A percentile compares a stretch with the other conserved stretches of the same genome.
Evolutionary conservation across 2,329 filamentous ascomycete genomes (phyloP).

Genomic region (Chrysosphaeria jannelii): DNA sequence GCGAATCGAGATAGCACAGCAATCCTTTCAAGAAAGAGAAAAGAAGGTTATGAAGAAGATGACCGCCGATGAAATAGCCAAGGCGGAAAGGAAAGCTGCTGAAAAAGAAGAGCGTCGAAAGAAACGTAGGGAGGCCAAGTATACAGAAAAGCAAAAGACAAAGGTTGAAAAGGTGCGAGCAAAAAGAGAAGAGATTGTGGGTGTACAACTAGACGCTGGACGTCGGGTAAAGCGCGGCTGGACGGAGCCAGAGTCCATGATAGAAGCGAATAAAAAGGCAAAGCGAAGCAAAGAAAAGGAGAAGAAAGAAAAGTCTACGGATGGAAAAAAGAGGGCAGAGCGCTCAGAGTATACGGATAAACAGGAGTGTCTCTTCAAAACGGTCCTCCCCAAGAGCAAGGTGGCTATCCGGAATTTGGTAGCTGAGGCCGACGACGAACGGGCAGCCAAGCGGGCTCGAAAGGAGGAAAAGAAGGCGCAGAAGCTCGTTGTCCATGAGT

Average conservation of each 20-base stretch:
- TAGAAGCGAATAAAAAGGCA: constrained; percentile 7
- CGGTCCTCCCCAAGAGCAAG: constrained; percentile 26
- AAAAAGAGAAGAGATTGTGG: constrained; percentile 17
- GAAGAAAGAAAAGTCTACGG: constrained; percentile 28
- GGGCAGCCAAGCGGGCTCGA: constrained; percentile 20
- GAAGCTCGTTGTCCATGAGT: constrained; percentile 58
- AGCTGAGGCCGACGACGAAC: constrained; percentile 4
- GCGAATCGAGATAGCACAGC: constrained; percentile 42
- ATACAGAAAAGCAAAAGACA: constrained; percentile 1
- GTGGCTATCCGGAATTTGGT: constrained; percentile 8
- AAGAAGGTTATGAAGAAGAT: constrained; percentile 4
- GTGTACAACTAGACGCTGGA: constrained; percentile 39
- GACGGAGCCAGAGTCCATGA: constrained; percentile 27
- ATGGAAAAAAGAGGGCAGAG: constrained; percentile 20
- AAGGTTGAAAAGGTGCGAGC: constrained; percentile 6
- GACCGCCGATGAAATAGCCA: neutral
- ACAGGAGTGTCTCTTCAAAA: constrained; percentile 63
- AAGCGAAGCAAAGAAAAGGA: constrained; percentile 11
- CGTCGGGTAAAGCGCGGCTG: constrained; percentile 71
- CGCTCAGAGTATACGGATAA: constrained; percentile 56
- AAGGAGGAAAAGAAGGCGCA: constrained; percentile 13
- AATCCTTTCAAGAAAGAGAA: neutral
- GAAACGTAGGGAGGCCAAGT: constrained; percentile 3
- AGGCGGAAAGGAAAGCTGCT: too few species aligned
- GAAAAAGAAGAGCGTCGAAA: constrained; percentile 2